Conservation (phyloP, 2,329 filamentous ascomycete species). For the Sclerotinia spermophila region DNA sequence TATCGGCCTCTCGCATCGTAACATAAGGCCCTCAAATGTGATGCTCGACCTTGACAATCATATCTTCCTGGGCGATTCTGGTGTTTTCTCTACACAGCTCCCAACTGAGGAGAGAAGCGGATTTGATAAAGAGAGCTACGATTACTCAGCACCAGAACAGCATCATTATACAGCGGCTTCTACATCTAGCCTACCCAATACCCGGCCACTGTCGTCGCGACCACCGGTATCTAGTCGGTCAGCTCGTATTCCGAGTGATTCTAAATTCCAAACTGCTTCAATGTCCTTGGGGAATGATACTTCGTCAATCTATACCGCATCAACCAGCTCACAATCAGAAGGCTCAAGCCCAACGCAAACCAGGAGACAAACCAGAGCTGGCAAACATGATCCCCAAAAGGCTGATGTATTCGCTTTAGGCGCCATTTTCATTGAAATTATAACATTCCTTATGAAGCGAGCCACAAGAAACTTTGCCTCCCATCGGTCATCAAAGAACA, state of each 20-base stretch:
- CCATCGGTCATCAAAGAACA: constrained; percentile 64
- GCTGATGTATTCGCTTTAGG: constrained; percentile 72
- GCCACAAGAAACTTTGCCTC: constrained; percentile 61
- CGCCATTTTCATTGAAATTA: constrained; percentile 67
- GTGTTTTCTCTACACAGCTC: constrained; percentile 44
- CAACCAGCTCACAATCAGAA: constrained; percentile 19
- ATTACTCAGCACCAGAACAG: constrained; percentile 67
- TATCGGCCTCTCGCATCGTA: constrained; percentile 60
- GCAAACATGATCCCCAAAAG: constrained; percentile 50
- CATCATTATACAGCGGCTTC: constrained; percentile 37
- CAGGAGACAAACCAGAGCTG: constrained; percentile 30
- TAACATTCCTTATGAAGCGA: constrained; percentile 67
- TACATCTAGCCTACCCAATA: constrained; percentile 23
- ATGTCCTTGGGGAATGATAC: constrained; percentile 23
- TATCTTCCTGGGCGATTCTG: constrained; percentile 65
- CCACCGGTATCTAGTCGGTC: constrained; percentile 22
- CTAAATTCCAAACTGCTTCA: background rate
- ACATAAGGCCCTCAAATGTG: constrained; percentile 68
- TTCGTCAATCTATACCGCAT: constrained; percentile 29
- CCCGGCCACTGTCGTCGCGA: constrained; percentile 27
- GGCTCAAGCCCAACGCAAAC: background rate
- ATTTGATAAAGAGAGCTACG: constrained; percentile 67
- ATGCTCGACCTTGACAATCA: constrained; percentile 62
- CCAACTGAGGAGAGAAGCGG: constrained; percentile 44
- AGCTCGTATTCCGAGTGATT: constrained; percentile 21